phyloP scores from a whole-genome alignment of 805 yeast species.

The Saturnispora dispora region DNA sequence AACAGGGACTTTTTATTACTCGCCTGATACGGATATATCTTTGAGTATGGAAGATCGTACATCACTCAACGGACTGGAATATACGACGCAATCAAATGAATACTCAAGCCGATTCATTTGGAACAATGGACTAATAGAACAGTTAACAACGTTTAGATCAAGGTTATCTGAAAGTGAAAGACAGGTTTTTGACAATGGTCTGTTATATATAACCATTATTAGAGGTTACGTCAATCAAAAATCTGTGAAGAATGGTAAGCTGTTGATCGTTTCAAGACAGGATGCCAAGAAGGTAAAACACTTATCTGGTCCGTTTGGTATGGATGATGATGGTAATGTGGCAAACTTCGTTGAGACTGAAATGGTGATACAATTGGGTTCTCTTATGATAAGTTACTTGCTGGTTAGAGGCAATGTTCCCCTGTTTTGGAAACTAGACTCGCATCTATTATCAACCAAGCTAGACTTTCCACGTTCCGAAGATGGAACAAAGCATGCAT shows the following conservation, averaged over 20 bases:
- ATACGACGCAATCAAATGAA: slow-evolving; percentile 24
- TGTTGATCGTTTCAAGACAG: slow-evolving; percentile 46
- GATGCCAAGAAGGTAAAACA: slow-evolving; percentile 38
- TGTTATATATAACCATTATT: slow-evolving; percentile 38
- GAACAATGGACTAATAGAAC: slow-evolving; percentile 40
- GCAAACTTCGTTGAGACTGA: slow-evolving; percentile 53
- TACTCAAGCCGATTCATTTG: slow-evolving; percentile 41
- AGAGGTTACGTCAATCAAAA: slow-evolving; percentile 42
- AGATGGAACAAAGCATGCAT: slow-evolving; percentile 47
- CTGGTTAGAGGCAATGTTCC: slow-evolving; percentile 48
- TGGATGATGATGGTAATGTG: slow-evolving; percentile 51
- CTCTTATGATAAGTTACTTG: slow-evolving; percentile 34
- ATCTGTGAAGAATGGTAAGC: slow-evolving; percentile 15
- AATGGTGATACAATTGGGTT: slow-evolving; percentile 30
- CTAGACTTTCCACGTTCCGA: slow-evolving; percentile 40
- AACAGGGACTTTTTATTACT: slow-evolving; percentile 41
- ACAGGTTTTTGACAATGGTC: slow-evolving; percentile 34
- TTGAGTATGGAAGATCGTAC: slow-evolving; percentile 36
- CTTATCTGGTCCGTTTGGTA: slow-evolving; percentile 48
- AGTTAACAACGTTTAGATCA: slow-evolving; percentile 38
- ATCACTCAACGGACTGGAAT: not conserved
- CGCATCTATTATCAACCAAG: slow-evolving; percentile 36
- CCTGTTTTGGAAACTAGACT: slow-evolving; percentile 44
- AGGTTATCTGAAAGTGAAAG: slow-evolving; percentile 35
- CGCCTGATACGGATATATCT: slow-evolving; percentile 38